Conservation (phyloP, 2,329 filamentous ascomycete species). For the Neopestalotiopsis rosae region DNA sequence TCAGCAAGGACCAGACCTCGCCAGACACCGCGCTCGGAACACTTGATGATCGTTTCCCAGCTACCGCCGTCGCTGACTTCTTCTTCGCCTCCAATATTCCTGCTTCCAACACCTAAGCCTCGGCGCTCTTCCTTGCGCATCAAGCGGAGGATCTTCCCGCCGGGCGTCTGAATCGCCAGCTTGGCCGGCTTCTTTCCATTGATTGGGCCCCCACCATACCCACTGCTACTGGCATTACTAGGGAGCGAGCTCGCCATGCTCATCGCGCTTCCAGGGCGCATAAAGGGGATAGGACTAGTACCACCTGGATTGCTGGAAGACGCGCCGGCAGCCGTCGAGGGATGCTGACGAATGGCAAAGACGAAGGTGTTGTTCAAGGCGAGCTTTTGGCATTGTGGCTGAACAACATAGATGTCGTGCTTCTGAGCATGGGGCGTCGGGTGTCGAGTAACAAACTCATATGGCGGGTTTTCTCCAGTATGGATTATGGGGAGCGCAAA, state of each 20-base stretch:
- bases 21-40: slow-evolving; percentile 82
- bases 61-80: slow-evolving; percentile 72
- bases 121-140: slow-evolving; percentile 79
- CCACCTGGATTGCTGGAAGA: slow-evolving; percentile 53
- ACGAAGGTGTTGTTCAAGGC: slow-evolving; percentile 98
- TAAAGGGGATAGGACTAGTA: slow-evolving; percentile 65
- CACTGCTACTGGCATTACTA: slow-evolving; percentile 56
- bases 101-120: slow-evolving; percentile 49
- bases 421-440: slow-evolving; percentile 97
- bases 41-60: slow-evolving; percentile 93
- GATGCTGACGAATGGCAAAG: slow-evolving; percentile 93
- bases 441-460: slow-evolving; percentile 90
- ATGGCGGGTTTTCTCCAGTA: slow-evolving; percentile 89
- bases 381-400: slow-evolving; percentile 88
- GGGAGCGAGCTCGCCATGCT: slow-evolving; percentile 67
- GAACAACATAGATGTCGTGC: slow-evolving; percentile 95
- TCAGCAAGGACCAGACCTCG: slow-evolving; percentile 82
- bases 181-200: slow-evolving; percentile 86
- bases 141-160: slow-evolving; percentile 89
- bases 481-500: slow-evolving; percentile 91
- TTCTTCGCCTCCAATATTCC: slow-evolving; percentile 50
- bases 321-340: slow-evolving; percentile 53
- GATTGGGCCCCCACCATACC: slow-evolving; percentile 41
- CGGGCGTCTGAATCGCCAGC: slow-evolving; percentile 90
- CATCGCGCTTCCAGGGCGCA: slow-evolving; percentile 66